Base-by-base conservation (phyloP, 2,329 filamentous ascomycete genomes). In the Didymella arachidicola region DNA sequence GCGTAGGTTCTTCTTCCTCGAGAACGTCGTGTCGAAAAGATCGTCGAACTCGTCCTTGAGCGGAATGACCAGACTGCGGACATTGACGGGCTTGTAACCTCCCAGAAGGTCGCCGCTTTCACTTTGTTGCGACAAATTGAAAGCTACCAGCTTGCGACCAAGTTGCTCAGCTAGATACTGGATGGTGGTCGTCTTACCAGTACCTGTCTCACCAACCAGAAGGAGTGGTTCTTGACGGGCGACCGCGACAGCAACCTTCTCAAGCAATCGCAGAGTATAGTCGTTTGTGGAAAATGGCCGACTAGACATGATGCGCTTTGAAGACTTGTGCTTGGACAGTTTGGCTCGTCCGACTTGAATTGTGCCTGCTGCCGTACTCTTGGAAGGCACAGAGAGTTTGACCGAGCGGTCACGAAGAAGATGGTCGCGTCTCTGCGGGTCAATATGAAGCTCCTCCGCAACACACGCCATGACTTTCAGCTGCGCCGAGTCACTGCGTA, bases 141-240 rank as follows among this genome's bases (percentile, higher is more conserved):
- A 93, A 2, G 93, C 92, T 0, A 93, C 90, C 12, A 99, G 84
- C 69, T 92, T 96, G 72, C 93, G 90, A 1, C 93, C 92, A 27
- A 97, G 83, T 3, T 89, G 85, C 57, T 90, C 88, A 0, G 95
- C 93, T 55, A 99, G 82, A 72, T 97, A 93, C 75, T 99, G 95
- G 14, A 99, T 89, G 26, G 95, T 91, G 0, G 95, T 97, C 0
- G 95, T 99, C 79, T 99, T 99, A 69, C 95, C 95, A 49, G 97
- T 97, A 81, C 95, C 95, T 7, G 95, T 99, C 80, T 99, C 95
- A 72, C 95, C 95, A n/a, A 99, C 95, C 27, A 99, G 86, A 18
- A 99, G 80, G 1, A 97, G 86, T 4, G 96, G 93, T 71, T 99
- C 95, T n/a, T 87, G 86, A 69, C 93, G 86, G 61, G 90, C 88